Evolutionary conservation across 306 rosid genomes (phyloP).

Genomic region (Lathyrus aphaca): DNA sequence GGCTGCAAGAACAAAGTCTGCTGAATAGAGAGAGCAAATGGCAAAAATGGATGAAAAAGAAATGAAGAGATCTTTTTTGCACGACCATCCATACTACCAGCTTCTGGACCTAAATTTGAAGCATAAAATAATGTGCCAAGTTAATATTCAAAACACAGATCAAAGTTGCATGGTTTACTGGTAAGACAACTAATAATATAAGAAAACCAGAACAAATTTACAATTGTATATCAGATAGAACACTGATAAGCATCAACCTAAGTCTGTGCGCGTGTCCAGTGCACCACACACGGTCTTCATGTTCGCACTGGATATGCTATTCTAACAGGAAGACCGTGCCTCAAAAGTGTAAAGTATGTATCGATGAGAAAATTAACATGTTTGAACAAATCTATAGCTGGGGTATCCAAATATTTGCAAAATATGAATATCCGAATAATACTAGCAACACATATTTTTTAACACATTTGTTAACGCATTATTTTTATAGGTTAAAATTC

Average conservation of each 20-base stretch:
- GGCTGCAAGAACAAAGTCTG: slow-evolving; percentile 75
- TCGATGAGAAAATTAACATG: background rate
- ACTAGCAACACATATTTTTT: too few species aligned
- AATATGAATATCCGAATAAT: background rate
- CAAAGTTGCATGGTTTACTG: slow-evolving; percentile 19
- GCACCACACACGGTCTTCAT: too few species aligned
- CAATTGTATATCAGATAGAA: slow-evolving; percentile 6
- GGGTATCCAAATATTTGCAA: too few species aligned
- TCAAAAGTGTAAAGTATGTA: background rate
- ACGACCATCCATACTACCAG: slow-evolving; percentile 78
- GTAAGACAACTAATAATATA: slow-evolving; percentile 8
- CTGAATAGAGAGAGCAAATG: slow-evolving; percentile 86
- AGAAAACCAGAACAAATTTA: slow-evolving; percentile 7
- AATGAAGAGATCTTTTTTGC: slow-evolving; percentile 78
- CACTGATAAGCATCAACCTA: slow-evolving; percentile 10
- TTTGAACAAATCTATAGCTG: background rate
- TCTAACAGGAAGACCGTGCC: background rate
- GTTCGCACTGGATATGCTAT: background rate
- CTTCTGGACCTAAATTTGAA: slow-evolving; percentile 78
- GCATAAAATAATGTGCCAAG: slow-evolving; percentile 6
- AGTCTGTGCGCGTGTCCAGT: background rate
- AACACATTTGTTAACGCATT: too few species aligned
- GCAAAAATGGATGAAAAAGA: slow-evolving; percentile 90
- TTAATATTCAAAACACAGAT: slow-evolving; percentile 23
- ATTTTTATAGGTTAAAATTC: too few species aligned